These are phyloP conservation scores for Botrytis squamosa DNA, from an alignment of 2,329 filamentous ascomycete genomes.

Conservation along the genomic window DNA sequence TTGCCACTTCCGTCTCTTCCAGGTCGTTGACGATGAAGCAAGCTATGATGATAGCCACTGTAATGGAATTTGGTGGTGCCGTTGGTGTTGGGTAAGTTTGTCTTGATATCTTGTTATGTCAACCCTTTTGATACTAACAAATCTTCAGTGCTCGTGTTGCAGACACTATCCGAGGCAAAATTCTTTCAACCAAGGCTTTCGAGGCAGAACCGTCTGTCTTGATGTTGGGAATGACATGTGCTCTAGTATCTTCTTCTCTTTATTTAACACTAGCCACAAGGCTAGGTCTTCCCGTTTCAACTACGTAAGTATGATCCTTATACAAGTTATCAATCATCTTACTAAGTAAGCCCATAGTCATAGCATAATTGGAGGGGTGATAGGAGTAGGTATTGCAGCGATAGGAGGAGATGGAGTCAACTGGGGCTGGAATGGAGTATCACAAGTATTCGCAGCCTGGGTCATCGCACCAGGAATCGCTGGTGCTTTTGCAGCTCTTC, in stretches of 20 bases:
- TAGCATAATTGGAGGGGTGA: conserved; percentile 67
- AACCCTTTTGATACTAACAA: neutral
- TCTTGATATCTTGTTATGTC: neutral
- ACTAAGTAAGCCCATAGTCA: conserved; percentile 42
- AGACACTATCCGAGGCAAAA: conserved; percentile 77
- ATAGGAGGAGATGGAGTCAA: conserved; percentile 60
- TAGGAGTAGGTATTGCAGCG: conserved; percentile 67
- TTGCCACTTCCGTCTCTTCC: conserved; percentile 80
- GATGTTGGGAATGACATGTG: conserved; percentile 65
- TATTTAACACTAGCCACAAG: conserved; percentile 82
- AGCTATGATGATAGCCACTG: conserved; percentile 63
- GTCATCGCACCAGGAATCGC: conserved; percentile 70
- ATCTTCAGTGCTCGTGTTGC: conserved; percentile 67
- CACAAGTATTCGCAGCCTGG: conserved; percentile 60
- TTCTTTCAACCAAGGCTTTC: conserved; percentile 62
- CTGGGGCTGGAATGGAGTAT: conserved; percentile 57
- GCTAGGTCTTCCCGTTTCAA: conserved; percentile 71
- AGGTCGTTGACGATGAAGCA: conserved; percentile 69
- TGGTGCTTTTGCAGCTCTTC: conserved; percentile 61
- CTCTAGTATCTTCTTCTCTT: conserved; percentile 61
- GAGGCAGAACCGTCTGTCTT: conserved; percentile 61
- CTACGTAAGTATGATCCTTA: conserved; percentile 45
- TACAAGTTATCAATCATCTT: neutral
- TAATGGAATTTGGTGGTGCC: conserved; percentile 69
- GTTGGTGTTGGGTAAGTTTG: conserved; percentile 42